phyloP scores from a whole-genome alignment of 2,329 filamentous ascomycete species.

The Pyrenophora graminea region DNA sequence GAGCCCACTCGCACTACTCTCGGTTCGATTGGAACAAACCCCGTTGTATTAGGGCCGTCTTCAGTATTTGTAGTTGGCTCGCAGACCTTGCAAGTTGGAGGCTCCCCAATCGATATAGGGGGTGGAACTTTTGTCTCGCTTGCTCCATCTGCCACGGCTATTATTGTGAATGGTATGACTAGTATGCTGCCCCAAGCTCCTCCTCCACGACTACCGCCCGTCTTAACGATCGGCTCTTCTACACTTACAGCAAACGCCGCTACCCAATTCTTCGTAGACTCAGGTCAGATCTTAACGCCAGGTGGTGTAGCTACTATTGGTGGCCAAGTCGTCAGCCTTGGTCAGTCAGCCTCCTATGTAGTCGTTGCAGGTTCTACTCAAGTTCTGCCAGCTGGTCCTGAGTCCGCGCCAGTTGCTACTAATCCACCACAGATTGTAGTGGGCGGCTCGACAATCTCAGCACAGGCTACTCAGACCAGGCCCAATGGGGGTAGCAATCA shows the following conservation, averaged over 20 bases:
- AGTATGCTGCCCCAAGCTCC: constrained; percentile 27
- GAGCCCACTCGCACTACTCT: constrained; percentile 26
- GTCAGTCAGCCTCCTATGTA: constrained; percentile 44
- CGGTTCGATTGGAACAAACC: constrained; percentile 31
- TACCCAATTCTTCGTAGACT: constrained; percentile 50
- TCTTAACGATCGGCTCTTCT: constrained; percentile 48
- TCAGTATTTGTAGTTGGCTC: constrained; percentile 41
- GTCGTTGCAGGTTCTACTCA: constrained; percentile 48
- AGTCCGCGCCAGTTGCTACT: constrained; percentile 3
- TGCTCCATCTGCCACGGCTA: constrained; percentile 33
- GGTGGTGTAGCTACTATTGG: constrained; percentile 47
- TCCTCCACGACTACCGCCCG: constrained; percentile 28
- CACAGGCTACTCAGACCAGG: constrained; percentile 10
- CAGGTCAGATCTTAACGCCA: constrained; percentile 45
- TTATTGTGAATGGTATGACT: constrained; percentile 35
- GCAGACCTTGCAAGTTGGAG: constrained; percentile 44
- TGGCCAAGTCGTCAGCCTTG: constrained; percentile 49
- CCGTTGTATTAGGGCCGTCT: constrained; percentile 40
- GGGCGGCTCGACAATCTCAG: constrained; percentile 37
- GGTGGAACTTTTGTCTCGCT: constrained; percentile 39
- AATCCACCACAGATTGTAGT: constrained; percentile 25
- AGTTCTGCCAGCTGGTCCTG: constrained; percentile 25
- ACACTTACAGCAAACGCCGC: constrained; percentile 52
- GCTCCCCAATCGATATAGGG: constrained; percentile 41
- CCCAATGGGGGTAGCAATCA: not conserved